Evolutionary conservation across 2,329 filamentous ascomycete genomes (phyloP).

Genomic region (Aspergillus glaucus): DNA sequence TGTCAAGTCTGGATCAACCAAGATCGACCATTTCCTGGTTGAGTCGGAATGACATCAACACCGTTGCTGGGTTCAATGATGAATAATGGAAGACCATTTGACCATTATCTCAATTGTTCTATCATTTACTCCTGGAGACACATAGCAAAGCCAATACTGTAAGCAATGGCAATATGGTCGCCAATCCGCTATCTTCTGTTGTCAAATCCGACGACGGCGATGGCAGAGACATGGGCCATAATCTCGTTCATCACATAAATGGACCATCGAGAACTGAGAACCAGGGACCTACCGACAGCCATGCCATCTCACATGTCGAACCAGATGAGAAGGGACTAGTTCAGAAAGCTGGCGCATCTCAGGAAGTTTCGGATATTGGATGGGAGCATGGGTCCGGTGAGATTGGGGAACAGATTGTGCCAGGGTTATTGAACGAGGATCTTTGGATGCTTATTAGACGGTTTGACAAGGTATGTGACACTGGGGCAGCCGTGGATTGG

Average conservation of each 20-base stretch:
- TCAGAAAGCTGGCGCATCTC: slow-evolving; percentile 10
- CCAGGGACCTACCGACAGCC: slow-evolving; percentile 17
- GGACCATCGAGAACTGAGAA: neutral
- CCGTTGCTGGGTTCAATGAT: neutral
- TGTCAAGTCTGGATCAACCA: no score
- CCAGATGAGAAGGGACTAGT: slow-evolving; percentile 14
- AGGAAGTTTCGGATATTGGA: slow-evolving; percentile 13
- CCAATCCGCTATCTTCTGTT: neutral
- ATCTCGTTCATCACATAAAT: neutral
- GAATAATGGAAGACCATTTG: neutral
- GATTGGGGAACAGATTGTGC: slow-evolving; percentile 48
- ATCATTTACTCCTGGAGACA: no score
- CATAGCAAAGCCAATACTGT: no score
- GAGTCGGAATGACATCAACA: neutral
- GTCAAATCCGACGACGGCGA: neutral
- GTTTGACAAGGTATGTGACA: slow-evolving; percentile 42
- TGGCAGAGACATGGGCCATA: neutral
- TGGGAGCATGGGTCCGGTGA: slow-evolving; percentile 7
- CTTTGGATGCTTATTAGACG: slow-evolving; percentile 65
- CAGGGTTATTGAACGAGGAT: slow-evolving; percentile 65
- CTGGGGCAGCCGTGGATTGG: neutral
- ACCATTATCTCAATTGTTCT: no score
- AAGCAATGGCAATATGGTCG: neutral
- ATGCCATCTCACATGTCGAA: slow-evolving; percentile 16
- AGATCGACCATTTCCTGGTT: neutral